Conservation (phyloP, 2,329 filamentous ascomycete species). For the Leptographium wingfieldii region DNA sequence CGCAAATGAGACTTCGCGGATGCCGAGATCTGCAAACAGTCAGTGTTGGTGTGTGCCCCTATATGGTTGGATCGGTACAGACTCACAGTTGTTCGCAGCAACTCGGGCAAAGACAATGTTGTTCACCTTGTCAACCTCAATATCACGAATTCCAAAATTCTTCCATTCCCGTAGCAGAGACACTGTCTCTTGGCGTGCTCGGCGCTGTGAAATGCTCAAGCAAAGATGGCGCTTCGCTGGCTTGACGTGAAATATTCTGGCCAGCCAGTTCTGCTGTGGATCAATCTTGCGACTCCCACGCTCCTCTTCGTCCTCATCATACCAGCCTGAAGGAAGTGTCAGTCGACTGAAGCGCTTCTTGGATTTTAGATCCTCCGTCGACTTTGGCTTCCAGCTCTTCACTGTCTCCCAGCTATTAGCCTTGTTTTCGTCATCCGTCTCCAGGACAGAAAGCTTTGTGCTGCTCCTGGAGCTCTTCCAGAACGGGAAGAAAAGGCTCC, state of each 20-base stretch:
- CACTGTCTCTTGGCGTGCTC: conserved; percentile 64
- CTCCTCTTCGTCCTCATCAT: conserved; percentile 22
- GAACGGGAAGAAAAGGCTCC: conserved; percentile 41
- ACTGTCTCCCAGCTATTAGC: background rate
- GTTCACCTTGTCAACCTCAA: conserved; percentile 65
- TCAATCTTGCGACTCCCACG: conserved; percentile 42
- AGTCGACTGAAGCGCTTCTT: background rate
- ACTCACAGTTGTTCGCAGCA: conserved; percentile 64
- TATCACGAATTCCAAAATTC: conserved; percentile 65
- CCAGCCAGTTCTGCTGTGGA: conserved; percentile 73
- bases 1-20: conserved; percentile 82
- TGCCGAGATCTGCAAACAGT: conserved; percentile 44
- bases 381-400: background rate
- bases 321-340: conserved; percentile 6
- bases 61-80: background rate
- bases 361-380: background rate
- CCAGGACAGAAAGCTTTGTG: conserved; percentile 21
- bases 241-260: conserved; percentile 79
- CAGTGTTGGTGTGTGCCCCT: background rate
- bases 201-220: conserved; percentile 58
- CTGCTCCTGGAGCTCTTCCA: conserved; percentile 37
- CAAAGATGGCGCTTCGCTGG: conserved; percentile 66
- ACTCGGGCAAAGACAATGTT: conserved; percentile 73
- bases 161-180: conserved; percentile 69
- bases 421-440: background rate